Conservation (phyloP, 2,329 filamentous ascomycete genomes). For the Fusarium falciforme region DNA sequence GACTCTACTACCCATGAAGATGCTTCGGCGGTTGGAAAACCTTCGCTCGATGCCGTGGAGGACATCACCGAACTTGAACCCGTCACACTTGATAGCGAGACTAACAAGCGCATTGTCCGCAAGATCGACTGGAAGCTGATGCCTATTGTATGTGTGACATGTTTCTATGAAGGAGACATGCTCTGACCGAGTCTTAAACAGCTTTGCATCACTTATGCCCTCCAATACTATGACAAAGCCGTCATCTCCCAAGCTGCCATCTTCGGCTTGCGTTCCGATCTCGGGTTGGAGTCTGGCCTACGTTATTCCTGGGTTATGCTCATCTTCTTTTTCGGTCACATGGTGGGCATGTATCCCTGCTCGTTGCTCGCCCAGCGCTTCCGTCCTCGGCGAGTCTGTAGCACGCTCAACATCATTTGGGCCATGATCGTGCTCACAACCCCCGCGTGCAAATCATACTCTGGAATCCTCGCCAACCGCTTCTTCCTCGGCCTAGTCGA, state of each 20-base stretch:
- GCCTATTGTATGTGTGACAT: background rate
- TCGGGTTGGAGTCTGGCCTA: background rate
- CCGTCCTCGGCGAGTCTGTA: background rate
- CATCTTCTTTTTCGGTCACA: background rate
- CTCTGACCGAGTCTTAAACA: background rate
- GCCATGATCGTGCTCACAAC: background rate
- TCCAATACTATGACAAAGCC: background rate
- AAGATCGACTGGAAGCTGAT: background rate
- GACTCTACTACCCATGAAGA: background rate
- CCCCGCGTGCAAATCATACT: background rate
- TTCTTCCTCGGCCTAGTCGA: background rate
- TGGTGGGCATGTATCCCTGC: background rate
- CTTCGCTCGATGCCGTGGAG: background rate
- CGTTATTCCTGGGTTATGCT: background rate
- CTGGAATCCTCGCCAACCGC: background rate
- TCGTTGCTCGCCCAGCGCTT: background rate
- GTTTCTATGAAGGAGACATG: rapidly evolving
- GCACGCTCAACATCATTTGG: background rate
- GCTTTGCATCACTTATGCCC: background rate
- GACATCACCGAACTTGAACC: background rate
- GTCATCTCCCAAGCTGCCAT: background rate
- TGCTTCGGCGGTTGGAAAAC: background rate
- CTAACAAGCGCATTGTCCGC: background rate
- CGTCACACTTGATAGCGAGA: background rate
- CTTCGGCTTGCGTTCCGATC: background rate